These are phyloP conservation scores for Plasmopara halstedii DNA, from an alignment of 352 stramenopile species.

Conservation along the genomic window DNA sequence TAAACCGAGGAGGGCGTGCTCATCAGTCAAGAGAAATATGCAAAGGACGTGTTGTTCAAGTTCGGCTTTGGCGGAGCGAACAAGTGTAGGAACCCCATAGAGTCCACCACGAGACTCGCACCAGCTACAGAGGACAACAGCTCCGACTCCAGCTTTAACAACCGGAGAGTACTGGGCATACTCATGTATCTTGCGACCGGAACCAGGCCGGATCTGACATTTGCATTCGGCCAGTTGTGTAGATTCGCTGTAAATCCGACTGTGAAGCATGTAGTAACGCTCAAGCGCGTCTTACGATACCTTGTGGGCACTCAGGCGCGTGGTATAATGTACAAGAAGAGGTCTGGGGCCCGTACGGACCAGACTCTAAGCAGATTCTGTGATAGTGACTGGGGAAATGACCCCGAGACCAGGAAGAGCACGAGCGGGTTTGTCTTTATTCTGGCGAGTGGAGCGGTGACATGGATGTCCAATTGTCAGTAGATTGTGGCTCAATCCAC, in stretches of 20 bases:
- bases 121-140: background rate
- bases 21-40: too few relatives aligned
- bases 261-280: background rate
- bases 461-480: conserved; percentile 6
- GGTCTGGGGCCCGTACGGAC: too few relatives aligned
- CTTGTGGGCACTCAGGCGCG: background rate
- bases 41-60: too few relatives aligned
- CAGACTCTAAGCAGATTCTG: conserved; percentile 6
- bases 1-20: too few relatives aligned
- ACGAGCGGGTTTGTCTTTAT: conserved; percentile 5
- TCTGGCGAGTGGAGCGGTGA: conserved; percentile 5
- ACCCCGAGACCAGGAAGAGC: conserved; percentile 9
- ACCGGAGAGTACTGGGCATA: background rate
- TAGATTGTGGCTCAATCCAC: conserved; percentile 9
- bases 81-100: too few relatives aligned
- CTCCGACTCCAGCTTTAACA: background rate
- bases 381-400: conserved; percentile 14
- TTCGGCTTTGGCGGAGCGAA: too few relatives aligned
- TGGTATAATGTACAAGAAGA: background rate
- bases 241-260: background rate
- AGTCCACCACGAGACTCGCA: too few relatives aligned
- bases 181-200: background rate
- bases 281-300: background rate
- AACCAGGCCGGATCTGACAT: background rate
- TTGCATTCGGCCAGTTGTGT: background rate